Conservation (phyloP, 2,329 filamentous ascomycete genomes). For the Venturia pyrina region DNA sequence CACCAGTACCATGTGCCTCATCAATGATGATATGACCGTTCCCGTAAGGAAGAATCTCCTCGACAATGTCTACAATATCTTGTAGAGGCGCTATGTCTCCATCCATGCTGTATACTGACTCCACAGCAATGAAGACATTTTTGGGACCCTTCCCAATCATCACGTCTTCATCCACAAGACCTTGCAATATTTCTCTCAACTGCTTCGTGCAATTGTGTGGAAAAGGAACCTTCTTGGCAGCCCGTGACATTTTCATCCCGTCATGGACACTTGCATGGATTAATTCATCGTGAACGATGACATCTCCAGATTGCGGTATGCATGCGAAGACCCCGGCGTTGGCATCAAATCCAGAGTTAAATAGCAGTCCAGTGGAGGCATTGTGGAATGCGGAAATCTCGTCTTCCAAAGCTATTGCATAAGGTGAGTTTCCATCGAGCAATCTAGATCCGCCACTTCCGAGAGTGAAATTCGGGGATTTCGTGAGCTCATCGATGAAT, state of each 20-base stretch:
- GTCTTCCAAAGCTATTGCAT: conserved; percentile 48
- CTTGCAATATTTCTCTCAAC: conserved; percentile 22
- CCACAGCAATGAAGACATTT: conserved; percentile 25
- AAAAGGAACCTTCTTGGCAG: conserved; percentile 40
- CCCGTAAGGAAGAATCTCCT: conserved; percentile 42
- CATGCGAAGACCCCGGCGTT: conserved; percentile 39
- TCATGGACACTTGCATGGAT: conserved; percentile 73
- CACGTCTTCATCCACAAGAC: conserved; percentile 21
- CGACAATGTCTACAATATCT: conserved; percentile 49
- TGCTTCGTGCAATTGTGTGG: conserved; percentile 43
- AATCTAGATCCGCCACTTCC: conserved; percentile 52
- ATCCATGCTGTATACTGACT: conserved; percentile 64
- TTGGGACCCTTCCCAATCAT: conserved; percentile 22
- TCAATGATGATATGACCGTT: conserved; percentile 58
- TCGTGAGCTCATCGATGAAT: conserved; percentile 38
- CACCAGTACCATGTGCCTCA: conserved; percentile 57
- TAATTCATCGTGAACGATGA: conserved; percentile 61
- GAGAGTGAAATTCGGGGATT: conserved; percentile 31
- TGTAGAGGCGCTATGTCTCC: conserved; percentile 59
- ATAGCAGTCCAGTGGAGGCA: conserved; percentile 47
- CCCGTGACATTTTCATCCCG: conserved; percentile 59
- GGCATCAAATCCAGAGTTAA: conserved; percentile 46
- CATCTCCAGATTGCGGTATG: conserved; percentile 36
- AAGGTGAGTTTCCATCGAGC: conserved; percentile 54
- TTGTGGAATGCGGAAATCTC: conserved; percentile 51